These are phyloP conservation scores for Paracorniculantispora psalliotae DNA, from an alignment of 2,329 filamentous ascomycete species.

Conservation along the genomic window DNA sequence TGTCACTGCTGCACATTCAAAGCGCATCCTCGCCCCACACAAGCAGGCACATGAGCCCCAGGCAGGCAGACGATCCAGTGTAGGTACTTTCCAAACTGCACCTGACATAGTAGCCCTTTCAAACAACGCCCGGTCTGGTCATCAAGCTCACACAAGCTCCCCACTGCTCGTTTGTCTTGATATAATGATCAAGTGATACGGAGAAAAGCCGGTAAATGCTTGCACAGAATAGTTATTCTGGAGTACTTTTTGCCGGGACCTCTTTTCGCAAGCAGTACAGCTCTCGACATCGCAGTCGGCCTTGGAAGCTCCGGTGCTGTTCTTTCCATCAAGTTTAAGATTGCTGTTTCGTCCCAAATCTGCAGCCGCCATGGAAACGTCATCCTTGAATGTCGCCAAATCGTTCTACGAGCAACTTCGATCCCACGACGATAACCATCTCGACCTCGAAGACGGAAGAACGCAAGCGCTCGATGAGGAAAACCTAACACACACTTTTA, in stretches of 20 bases:
- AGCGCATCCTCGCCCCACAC: background rate
- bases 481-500: constrained; percentile 47
- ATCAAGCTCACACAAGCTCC: background rate
- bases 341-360: no score
- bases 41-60: background rate
- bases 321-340: no score
- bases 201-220: background rate
- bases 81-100: background rate
- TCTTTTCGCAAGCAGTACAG: background rate
- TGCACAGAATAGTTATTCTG: background rate
- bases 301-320: no score
- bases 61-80: background rate
- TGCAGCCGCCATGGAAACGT: constrained; percentile 14
- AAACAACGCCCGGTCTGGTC: background rate
- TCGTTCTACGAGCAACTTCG: constrained; percentile 49
- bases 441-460: constrained; percentile 37
- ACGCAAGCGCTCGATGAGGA: constrained; percentile 47
- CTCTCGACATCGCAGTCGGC: no score
- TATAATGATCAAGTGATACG: background rate
- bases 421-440: constrained; percentile 31
- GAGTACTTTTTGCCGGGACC: background rate
- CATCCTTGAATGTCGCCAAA: constrained; percentile 23
- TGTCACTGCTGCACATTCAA: background rate
- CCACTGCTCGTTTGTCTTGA: background rate
- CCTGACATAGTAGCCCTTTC: background rate